Percentiles rank a stretch among this genome's conserved stretches.
Evolutionary conservation across 2,329 filamentous ascomycete genomes (phyloP).

Genomic region (Scedosporium dehoogii): DNA sequence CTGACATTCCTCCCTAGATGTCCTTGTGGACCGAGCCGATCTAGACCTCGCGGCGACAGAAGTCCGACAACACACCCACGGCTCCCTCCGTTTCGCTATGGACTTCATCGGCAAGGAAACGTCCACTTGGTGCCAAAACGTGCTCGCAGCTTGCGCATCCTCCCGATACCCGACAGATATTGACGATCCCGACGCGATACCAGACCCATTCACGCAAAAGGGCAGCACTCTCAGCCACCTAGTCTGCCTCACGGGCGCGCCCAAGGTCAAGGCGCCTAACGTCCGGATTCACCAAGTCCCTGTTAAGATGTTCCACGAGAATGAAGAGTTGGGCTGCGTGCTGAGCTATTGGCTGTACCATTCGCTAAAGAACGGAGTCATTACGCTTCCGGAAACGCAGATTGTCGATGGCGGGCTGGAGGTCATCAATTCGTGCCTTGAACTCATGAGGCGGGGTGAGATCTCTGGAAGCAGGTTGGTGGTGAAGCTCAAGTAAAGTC

Average conservation of each 20-base stretch:
- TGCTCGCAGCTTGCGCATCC: constrained; percentile 12
- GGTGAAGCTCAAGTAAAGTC: constrained; percentile 24
- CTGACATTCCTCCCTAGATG: constrained; percentile 36
- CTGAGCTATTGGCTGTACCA: constrained; percentile 58
- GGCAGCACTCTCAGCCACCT: constrained; percentile 35
- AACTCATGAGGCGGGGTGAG: constrained; percentile 54
- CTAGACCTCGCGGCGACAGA: constrained; percentile 55
- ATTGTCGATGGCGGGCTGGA: constrained; percentile 52
- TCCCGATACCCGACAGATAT: constrained; percentile 6
- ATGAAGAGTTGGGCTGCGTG: constrained; percentile 50
- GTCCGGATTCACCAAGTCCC: constrained; percentile 56
- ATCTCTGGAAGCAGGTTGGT: constrained; percentile 61
- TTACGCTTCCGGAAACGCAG: constrained; percentile 56
- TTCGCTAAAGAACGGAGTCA: constrained; percentile 41
- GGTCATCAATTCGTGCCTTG: constrained; percentile 58
- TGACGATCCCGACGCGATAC: neutral
- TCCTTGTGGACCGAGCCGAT: constrained; percentile 61
- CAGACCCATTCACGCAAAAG: neutral
- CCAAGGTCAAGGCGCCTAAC: constrained; percentile 38
- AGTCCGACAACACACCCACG: constrained; percentile 46
- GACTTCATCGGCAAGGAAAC: constrained; percentile 60
- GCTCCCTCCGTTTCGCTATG: constrained; percentile 54
- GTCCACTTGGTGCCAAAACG: constrained; percentile 25
- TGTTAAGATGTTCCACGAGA: constrained; percentile 67
- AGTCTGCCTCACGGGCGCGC: constrained; percentile 57